These are phyloP conservation scores for Gillenia trifoliata DNA, from an alignment of 306 rosid genomes.

Conservation along the genomic window DNA sequence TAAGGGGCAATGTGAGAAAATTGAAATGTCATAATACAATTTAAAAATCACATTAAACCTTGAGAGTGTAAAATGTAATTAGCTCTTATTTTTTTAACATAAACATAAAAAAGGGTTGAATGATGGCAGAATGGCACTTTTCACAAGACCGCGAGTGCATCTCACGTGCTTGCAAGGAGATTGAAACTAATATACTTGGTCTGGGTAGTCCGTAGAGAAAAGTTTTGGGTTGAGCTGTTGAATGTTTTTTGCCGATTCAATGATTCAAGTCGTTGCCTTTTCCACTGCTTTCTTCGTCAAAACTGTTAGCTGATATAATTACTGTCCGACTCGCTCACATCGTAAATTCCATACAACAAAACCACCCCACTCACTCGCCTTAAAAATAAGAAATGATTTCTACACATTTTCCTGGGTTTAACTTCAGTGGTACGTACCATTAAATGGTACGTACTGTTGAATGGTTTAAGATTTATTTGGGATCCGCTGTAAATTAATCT, in stretches of 20 bases:
- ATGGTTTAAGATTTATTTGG: no score
- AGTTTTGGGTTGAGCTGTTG: background rate
- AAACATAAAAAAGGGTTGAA: background rate
- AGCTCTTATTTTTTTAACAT: no score
- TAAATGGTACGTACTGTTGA: no score
- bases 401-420: no score
- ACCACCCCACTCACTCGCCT: background rate
- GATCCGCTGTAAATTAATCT: no score
- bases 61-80: no score
- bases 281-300: conserved; percentile 5
- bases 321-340: background rate
- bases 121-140: background rate
- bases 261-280: conserved; percentile 7
- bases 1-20: no score
- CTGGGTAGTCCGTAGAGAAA: background rate
- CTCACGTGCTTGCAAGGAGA: background rate
- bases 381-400: no score
- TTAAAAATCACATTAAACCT: no score
- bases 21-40: no score
- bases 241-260: background rate
- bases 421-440: no score
- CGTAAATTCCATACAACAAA: background rate
- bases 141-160: background rate
- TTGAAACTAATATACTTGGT: background rate
- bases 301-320: background rate